Percentiles rank a stretch among this genome's conserved stretches.
These are phyloP conservation scores for Hypoxylon sp. DNA, from an alignment of 2,329 filamentous ascomycete genomes.

Conservation along the genomic window DNA sequence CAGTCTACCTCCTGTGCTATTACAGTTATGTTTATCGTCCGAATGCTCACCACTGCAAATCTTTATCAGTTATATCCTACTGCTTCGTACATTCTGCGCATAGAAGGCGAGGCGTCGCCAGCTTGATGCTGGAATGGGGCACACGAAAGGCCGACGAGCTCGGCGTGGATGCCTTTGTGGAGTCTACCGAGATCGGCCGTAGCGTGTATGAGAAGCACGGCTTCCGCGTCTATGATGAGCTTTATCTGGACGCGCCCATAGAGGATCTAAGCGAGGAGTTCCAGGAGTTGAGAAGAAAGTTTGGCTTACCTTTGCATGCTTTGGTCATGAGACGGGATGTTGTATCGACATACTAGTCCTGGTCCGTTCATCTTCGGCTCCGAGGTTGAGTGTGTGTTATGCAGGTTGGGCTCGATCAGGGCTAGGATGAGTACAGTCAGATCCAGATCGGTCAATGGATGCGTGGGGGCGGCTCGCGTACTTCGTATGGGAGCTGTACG, in stretches of 20 bases:
- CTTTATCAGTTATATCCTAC: conserved; percentile 11
- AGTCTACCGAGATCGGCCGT: conserved; percentile 22
- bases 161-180: conserved; percentile 19
- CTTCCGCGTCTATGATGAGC: conserved; percentile 39
- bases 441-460: too few species aligned
- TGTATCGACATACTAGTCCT: too few species aligned
- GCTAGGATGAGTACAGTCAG: too few species aligned
- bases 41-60: not conserved
- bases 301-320: conserved; percentile 17
- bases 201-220: conserved; percentile 19
- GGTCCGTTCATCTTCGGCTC: too few species aligned
- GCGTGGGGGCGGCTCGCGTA: too few species aligned
- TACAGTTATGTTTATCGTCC: conserved; percentile 8
- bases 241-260: conserved; percentile 2
- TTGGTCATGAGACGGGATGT: conserved; percentile 20
- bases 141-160: conserved; percentile 15
- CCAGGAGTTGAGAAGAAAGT: not conserved
- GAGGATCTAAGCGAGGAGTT: conserved; percentile 7
- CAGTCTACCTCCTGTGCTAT: too few species aligned
- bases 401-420: too few species aligned
- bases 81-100: conserved; percentile 25
- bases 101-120: conserved; percentile 20
- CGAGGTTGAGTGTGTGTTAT: too few species aligned
- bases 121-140: conserved; percentile 25
- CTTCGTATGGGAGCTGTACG: too few species aligned